phyloP scores from a whole-genome alignment of 148 eudicot genomes.

The Chenopodium berlandieri region DNA sequence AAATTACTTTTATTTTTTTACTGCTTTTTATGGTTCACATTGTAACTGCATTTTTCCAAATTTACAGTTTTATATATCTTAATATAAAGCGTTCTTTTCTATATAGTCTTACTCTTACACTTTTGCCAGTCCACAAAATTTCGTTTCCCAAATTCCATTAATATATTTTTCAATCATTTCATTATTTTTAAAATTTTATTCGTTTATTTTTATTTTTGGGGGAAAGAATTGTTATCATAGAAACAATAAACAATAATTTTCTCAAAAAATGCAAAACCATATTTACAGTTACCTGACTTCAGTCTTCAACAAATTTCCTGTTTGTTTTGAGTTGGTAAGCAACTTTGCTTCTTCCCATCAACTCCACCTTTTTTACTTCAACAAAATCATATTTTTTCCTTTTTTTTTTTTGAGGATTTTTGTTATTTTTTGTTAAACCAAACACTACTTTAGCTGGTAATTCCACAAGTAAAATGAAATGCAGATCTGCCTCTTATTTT shows the following conservation, averaged over 20 bases:
- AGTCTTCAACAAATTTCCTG: conserved; percentile 18
- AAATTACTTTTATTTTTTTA: not conserved
- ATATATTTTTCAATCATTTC: not conserved
- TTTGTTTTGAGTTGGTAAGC: conserved; percentile 35
- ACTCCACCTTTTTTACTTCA: not conserved
- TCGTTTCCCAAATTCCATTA: conserved; percentile 6
- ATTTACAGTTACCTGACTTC: conserved; percentile 16
- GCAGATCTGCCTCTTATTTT: conserved; percentile 24
- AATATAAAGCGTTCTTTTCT: not conserved
- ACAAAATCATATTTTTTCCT: not conserved
- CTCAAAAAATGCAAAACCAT: not conserved
- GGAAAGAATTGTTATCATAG: not conserved
- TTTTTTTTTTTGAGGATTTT: not conserved
- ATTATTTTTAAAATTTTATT: no score
- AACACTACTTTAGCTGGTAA: not conserved
- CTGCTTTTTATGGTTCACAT: no score
- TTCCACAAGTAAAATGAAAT: not conserved
- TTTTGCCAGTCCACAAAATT: conserved; percentile 9
- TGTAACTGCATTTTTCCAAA: not conserved
- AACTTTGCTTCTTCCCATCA: conserved; percentile 30
- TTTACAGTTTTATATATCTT: not conserved
- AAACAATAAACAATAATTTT: not conserved
- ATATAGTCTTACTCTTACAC: conserved; percentile 5
- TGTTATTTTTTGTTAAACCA: conserved; percentile 9
- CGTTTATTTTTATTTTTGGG: not conserved